Base-by-base conservation (phyloP, 2,329 filamentous ascomycete genomes). In the Furcasterigmium sp. region DNA sequence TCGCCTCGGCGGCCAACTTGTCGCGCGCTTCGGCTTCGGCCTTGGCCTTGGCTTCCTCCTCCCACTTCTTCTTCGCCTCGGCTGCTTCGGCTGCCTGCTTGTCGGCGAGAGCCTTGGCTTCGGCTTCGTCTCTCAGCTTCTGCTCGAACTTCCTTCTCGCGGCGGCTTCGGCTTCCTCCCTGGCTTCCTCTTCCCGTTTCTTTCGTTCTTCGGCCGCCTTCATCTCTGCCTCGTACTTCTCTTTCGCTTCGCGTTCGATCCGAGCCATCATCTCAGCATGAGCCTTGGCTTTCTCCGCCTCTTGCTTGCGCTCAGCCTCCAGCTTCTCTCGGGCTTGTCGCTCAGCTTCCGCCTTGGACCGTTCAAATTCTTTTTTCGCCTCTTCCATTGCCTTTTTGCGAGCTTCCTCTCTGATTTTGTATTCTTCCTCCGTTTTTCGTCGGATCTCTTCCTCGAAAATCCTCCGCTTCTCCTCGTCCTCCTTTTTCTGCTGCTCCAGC, bases 351-450 rank as follows among this genome's bases (percentile, higher is more conserved):
- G 53, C 57, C 45, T 58, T 67, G 7, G 72, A 72, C 19, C 62
- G 63, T 43, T 74, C 72, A 5, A 77, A 67, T 45, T 76, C 69
- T 46, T 64, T 63, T 42, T 64, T 61, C 2, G 69, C 65, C 40
- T 70, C 68, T 40, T 73, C 74, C 30, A 73, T 60, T 1, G 68
- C 69, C 45, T 56, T 61, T 32, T 48, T 56, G 48, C 63, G 45
- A 8, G 70, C 65, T 41, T 70, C 69, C 61, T 69, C 63, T 50
- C 62, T 63, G 44, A 50, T 59, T 37, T 56, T 49, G 44, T 70
- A 67, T 14, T 65, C 64, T 9, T 69, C 62, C 39, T 76, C 72
- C 8, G 73, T 67, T 40, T 76, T 71, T 42, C 57, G 63, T 23
- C 68, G 65, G 19, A 66, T 73, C 49, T 68, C 64, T 10, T 61